phyloP scores from a whole-genome alignment of 768 basidiomycete species.

The Hebeloma cylindrosporum region DNA sequence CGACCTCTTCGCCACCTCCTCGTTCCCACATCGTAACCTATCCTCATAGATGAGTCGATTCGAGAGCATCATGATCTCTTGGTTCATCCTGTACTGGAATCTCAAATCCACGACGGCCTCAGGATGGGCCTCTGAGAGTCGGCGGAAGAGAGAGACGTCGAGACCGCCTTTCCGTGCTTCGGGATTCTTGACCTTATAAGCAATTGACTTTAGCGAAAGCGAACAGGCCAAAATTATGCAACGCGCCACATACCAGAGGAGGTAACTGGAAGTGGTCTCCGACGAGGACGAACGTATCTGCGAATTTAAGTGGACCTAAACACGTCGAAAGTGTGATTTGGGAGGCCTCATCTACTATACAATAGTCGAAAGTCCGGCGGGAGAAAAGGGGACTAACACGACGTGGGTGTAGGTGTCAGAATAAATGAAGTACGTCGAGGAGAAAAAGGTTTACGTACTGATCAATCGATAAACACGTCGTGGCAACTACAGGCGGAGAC shows the following conservation, averaged over 20 bases:
- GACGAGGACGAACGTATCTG: constrained; percentile 89
- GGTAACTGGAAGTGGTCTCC: constrained; percentile 98
- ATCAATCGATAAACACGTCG: constrained; percentile 91
- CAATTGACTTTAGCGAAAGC: constrained; percentile 3
- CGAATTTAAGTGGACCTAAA: constrained; percentile 88
- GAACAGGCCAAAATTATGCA: neutral
- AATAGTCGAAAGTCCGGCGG: constrained; percentile 87
- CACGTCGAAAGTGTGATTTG: constrained; percentile 97
- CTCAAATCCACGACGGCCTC: constrained; percentile 81
- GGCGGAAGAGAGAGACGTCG: constrained; percentile 87
- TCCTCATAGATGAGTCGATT: constrained; percentile 85
- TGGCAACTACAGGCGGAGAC: constrained; percentile 91
- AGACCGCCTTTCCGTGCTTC: constrained; percentile 83
- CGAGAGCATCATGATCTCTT: constrained; percentile 89
- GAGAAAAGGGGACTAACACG: constrained; percentile 68
- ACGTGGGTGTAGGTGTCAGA: neutral
- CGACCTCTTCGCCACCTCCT: constrained; percentile 58
- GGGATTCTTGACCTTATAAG: constrained; percentile 69
- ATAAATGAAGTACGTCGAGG: neutral
- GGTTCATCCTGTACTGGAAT: constrained; percentile 95
- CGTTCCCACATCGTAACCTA: constrained; percentile 76
- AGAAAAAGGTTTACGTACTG: constrained; percentile 59
- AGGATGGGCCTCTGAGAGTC: constrained; percentile 85
- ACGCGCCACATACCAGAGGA: constrained; percentile 63
- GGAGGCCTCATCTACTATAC: constrained; percentile 97